A percentile compares a stretch with the other conserved stretches of the same genome.
phyloP scores from a whole-genome alignment of 2,329 filamentous ascomycete genomes.

The Exutisphaerella laricina region DNA sequence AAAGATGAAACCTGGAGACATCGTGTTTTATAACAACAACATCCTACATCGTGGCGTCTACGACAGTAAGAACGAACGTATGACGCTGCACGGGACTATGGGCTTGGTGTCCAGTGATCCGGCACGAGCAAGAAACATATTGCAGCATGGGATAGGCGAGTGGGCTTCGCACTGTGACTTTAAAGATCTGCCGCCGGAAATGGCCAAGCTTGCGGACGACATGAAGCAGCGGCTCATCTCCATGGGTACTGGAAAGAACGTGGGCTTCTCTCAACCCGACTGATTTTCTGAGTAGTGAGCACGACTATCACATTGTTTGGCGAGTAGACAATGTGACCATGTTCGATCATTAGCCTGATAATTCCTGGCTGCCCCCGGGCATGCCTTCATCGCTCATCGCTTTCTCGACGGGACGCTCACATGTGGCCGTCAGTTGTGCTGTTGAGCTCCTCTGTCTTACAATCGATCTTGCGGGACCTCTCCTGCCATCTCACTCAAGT shows the following conservation, averaged over 20 bases:
- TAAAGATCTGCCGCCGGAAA: conserved; percentile 36
- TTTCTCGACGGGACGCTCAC: too few relatives aligned
- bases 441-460: too few relatives aligned
- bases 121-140: conserved; percentile 62
- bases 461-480: too few relatives aligned
- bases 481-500: too few relatives aligned
- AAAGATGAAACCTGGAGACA: conserved; percentile 64
- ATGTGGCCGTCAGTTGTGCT: too few relatives aligned
- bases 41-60: conserved; percentile 73
- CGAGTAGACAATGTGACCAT: too few relatives aligned
- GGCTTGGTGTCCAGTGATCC: conserved; percentile 53
- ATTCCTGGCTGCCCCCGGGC: too few relatives aligned
- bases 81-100: conserved; percentile 68
- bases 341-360: too few relatives aligned
- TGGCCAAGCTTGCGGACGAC: conserved; percentile 48
- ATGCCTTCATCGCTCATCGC: too few relatives aligned
- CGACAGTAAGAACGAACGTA: conserved; percentile 52
- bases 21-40: conserved; percentile 87
- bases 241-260: conserved; percentile 57
- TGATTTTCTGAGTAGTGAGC: too few relatives aligned
- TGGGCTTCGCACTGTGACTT: conserved; percentile 61
- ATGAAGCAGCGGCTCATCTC: conserved; percentile 61
- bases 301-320: too few relatives aligned
- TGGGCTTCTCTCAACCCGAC: conserved; percentile 59
- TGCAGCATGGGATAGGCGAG: conserved; percentile 66